Percentiles rank a stretch among this genome's conserved stretches.
Conservation (phyloP, 495 filamentous ascomycete genomes). For the Trichoderma virens region DNA sequence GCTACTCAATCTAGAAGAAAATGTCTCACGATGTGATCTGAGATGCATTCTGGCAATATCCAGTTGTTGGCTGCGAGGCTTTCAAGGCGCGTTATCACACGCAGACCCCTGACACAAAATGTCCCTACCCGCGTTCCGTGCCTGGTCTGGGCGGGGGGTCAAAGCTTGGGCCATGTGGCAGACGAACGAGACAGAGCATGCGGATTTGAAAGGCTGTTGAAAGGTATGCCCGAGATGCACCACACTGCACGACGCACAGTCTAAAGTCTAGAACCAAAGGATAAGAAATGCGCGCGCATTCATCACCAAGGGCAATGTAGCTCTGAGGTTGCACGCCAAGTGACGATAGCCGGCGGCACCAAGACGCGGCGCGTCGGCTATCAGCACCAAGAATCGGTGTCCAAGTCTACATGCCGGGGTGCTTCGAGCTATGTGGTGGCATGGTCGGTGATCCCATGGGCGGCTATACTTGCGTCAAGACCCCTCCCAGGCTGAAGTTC, state of each 20-base stretch:
- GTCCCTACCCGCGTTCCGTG: neutral
- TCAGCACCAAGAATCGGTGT: neutral
- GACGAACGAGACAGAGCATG: neutral
- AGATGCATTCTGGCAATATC: neutral
- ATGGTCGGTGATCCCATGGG: neutral
- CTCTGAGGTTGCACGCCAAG: neutral
- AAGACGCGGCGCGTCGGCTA: neutral
- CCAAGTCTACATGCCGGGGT: constrained; percentile 2
- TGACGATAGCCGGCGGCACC: neutral
- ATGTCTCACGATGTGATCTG: neutral
- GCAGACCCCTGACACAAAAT: neutral
- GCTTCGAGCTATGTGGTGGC: neutral
- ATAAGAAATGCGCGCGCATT: neutral
- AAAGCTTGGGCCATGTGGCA: constrained; percentile 4
- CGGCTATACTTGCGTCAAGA: neutral
- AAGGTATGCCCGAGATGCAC: neutral
- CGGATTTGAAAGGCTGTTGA: neutral
- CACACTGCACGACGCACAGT: neutral
- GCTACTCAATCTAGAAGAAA: neutral
- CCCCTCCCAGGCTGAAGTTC: neutral
- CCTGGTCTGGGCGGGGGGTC: neutral
- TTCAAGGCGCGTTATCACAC: neutral
- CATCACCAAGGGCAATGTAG: neutral
- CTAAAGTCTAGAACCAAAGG: constrained; percentile 2
- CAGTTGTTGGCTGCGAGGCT: neutral